phyloP scores from a whole-genome alignment of 768 basidiomycete genomes.

The Rhizopogon sp. region DNA sequence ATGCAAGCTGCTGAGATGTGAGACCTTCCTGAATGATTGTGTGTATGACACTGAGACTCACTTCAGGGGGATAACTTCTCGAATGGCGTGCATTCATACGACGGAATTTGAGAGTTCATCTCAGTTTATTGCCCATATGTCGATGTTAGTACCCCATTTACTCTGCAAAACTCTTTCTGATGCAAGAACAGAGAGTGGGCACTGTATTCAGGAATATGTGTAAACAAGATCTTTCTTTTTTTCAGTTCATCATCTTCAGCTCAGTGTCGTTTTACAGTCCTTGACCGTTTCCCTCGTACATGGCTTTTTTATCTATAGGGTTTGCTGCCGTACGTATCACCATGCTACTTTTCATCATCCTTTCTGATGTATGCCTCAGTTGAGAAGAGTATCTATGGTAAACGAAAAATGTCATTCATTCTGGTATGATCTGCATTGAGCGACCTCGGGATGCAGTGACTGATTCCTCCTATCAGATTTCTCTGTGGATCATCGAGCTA shows the following conservation, averaged over 20 bases:
- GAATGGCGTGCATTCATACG: background rate
- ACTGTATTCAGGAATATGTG: background rate
- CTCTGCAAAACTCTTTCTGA: background rate
- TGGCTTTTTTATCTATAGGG: background rate
- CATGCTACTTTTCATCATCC: background rate
- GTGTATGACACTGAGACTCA: background rate
- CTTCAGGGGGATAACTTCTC: background rate
- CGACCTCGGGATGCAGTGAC: background rate
- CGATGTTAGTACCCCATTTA: background rate
- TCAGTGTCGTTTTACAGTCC: background rate
- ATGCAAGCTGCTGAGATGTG: background rate
- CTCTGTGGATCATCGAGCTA: background rate
- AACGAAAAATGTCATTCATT: background rate
- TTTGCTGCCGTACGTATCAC: background rate
- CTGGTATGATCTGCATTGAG: background rate
- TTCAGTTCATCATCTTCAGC: no score
- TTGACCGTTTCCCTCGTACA: background rate
- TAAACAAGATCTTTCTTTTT: background rate
- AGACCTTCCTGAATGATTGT: background rate
- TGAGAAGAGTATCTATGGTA: background rate
- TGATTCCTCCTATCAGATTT: background rate
- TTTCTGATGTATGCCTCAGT: background rate
- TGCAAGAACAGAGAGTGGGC: background rate
- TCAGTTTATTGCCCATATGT: background rate
- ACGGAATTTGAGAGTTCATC: background rate